These are phyloP conservation scores for Cyberlindnera subsufficiens DNA, from an alignment of 805 yeast genomes.

Conservation along the genomic window DNA sequence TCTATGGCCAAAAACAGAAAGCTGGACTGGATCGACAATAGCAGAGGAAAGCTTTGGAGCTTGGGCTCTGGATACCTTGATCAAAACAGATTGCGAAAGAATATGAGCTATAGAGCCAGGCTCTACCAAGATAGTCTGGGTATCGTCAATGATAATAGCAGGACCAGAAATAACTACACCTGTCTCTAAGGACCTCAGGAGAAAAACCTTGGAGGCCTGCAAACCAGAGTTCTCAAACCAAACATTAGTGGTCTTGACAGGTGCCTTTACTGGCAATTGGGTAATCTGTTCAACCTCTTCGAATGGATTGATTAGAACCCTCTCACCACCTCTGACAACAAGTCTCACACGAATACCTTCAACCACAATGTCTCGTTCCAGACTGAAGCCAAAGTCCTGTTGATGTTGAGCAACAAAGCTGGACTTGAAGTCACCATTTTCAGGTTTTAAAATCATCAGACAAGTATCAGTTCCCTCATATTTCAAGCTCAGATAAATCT, in stretches of 20 bases:
- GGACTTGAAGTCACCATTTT: constrained; percentile 22
- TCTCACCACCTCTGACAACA: constrained; percentile 46
- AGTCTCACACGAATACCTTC: constrained; percentile 30
- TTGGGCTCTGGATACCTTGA: constrained; percentile 24
- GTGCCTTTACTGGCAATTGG: constrained; percentile 19
- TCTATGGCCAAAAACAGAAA: constrained; percentile 40
- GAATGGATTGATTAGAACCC: constrained; percentile 13
- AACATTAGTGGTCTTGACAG: constrained; percentile 29
- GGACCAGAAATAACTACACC: constrained; percentile 34
- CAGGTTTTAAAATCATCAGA: constrained; percentile 26
- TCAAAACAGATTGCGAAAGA: constrained; percentile 31
- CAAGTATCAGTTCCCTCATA: constrained; percentile 43
- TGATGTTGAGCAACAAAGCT: constrained; percentile 27
- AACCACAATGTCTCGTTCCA: constrained; percentile 25
- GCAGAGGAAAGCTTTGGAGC: constrained; percentile 32
- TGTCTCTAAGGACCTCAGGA: constrained; percentile 22
- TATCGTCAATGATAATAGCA: constrained; percentile 30
- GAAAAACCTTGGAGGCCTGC: constrained; percentile 26
- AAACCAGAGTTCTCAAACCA: constrained; percentile 29
- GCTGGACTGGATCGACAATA: constrained; percentile 40
- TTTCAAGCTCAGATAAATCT: constrained; percentile 35
- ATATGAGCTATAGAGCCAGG: constrained; percentile 32
- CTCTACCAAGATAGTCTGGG: constrained; percentile 34
- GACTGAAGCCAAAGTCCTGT: constrained; percentile 32
- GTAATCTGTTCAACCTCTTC: constrained; percentile 21